Conservation (phyloP, 2,329 filamentous ascomycete species). For the Metarhizium robertsii region DNA sequence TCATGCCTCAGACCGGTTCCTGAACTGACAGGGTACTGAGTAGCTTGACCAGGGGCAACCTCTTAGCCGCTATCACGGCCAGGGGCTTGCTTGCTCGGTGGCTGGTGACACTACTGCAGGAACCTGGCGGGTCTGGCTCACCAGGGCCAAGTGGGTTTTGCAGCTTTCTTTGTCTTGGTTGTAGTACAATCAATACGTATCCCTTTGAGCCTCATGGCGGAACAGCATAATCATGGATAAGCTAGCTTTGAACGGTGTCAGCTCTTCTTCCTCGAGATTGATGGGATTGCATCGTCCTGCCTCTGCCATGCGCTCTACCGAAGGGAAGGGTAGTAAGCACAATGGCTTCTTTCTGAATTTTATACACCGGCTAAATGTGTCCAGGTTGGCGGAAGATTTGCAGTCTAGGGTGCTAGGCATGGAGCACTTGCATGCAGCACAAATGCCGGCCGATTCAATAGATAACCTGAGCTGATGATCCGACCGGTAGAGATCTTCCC, state of each 20-base stretch:
- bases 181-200: neutral
- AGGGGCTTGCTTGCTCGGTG: neutral
- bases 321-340: neutral
- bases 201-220: neutral
- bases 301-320: neutral
- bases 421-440: neutral
- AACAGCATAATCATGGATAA: neutral
- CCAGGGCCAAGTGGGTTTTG: neutral
- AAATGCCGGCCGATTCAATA: neutral
- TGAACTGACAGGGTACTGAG: neutral
- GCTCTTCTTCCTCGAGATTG: neutral
- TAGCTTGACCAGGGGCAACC: too few species aligned
- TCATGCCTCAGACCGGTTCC: neutral
- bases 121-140: slow-evolving; percentile 5
- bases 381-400: neutral
- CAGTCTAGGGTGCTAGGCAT: neutral
- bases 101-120: slow-evolving; percentile 8
- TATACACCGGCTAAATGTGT: neutral
- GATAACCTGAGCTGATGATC: neutral
- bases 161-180: neutral
- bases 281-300: neutral
- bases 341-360: neutral
- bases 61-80: neutral
- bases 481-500: neutral
- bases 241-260: neutral